A percentile compares a stretch with the other conserved stretches of the same genome.
Conservation (phyloP, 176 grass and related monocot genomes). For the Avena sativa region DNA sequence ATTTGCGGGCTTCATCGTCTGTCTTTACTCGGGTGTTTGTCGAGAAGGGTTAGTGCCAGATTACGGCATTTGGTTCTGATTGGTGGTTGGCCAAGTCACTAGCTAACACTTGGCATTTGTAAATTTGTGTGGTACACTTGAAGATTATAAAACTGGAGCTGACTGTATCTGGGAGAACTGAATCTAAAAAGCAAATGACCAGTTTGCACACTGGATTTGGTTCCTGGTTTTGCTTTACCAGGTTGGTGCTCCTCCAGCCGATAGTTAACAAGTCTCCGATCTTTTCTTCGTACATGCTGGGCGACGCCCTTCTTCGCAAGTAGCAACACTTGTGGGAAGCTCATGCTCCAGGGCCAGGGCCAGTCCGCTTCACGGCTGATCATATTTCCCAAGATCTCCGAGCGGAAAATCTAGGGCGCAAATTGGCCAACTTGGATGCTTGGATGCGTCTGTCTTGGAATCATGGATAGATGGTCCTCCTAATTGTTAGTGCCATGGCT, state of each 20-base stretch:
- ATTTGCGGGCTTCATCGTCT: not conserved
- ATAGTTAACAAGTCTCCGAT: not conserved
- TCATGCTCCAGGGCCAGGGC: not conserved
- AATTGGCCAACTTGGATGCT: constrained; percentile 49
- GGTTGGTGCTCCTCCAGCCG: constrained; percentile 7
- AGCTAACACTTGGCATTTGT: constrained; percentile 26
- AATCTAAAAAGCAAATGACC: not conserved
- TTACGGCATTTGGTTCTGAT: constrained; percentile 16
- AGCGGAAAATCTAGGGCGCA: not conserved
- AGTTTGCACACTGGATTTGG: constrained; percentile 45
- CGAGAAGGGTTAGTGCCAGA: constrained; percentile 20
- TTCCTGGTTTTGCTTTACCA: constrained; percentile 52
- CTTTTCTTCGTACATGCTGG: constrained; percentile 42
- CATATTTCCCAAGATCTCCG: not conserved
- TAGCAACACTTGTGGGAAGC: not conserved
- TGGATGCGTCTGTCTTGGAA: constrained; percentile 7
- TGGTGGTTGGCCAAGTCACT: constrained; percentile 21
- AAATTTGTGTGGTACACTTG: not conserved
- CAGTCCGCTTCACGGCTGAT: constrained; percentile 14
- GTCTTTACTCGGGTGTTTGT: constrained; percentile 15
- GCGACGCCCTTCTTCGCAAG: constrained; percentile 17
- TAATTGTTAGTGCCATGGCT: constrained; percentile 18
- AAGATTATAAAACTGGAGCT: constrained; percentile 24
- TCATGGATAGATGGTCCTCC: constrained; percentile 7
- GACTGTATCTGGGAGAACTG: constrained; percentile 11